A percentile compares a stretch with the other conserved stretches of the same genome.
phyloP scores from a whole-genome alignment of 73 alveolate genomes.

The Uronychia setigera region DNA sequence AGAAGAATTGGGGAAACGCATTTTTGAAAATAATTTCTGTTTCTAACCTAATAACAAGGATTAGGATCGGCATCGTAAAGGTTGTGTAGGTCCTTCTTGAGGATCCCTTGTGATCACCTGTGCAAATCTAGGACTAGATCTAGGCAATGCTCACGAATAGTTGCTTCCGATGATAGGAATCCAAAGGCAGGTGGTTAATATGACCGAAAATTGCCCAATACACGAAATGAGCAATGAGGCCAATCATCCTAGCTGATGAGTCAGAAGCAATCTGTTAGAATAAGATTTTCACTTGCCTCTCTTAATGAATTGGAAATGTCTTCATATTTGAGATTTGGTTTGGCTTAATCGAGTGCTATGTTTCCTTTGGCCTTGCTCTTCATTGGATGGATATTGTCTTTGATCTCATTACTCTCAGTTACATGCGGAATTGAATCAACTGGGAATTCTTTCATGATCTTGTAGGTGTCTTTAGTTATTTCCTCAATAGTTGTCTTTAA shows the following conservation, averaged over 20 bases:
- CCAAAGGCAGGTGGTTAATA: constrained; percentile 52
- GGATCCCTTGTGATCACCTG: not conserved
- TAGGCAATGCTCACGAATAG: constrained; percentile 46
- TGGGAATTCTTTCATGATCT: constrained; percentile 57
- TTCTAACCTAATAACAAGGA: constrained; percentile 19
- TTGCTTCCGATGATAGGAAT: constrained; percentile 34
- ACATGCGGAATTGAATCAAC: constrained; percentile 46
- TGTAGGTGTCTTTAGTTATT: constrained; percentile 36
- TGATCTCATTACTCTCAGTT: constrained; percentile 46
- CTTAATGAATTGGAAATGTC: constrained; percentile 14
- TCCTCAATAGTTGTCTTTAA: constrained; percentile 38
- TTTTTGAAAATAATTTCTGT: constrained; percentile 14
- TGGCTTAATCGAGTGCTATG: not conserved
- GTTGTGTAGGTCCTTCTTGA: constrained; percentile 1
- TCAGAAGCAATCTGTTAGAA: constrained; percentile 24
- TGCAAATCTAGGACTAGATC: not conserved
- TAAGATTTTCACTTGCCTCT: not conserved
- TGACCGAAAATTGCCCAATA: constrained; percentile 68
- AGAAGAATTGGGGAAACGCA: constrained; percentile 11
- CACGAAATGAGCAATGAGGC: constrained; percentile 52
- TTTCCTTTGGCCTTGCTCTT: not conserved
- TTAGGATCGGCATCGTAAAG: constrained; percentile 24
- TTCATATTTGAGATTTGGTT: constrained; percentile 5
- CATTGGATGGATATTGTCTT: constrained; percentile 40
- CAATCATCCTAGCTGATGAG: constrained; percentile 50